Conservation (phyloP, 345 rosid species). For the Dovyalis caffra region DNA sequence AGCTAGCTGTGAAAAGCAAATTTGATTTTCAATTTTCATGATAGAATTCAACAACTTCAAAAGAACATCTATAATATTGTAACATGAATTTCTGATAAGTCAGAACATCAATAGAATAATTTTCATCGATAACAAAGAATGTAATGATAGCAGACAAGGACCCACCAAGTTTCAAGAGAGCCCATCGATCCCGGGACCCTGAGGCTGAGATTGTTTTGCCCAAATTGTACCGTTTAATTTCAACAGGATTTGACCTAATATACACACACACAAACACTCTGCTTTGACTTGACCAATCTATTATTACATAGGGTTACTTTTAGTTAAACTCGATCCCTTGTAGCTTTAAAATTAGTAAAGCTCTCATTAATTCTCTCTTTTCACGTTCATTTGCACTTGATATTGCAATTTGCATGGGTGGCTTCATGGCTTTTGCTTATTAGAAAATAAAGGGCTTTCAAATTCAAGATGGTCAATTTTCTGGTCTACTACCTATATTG, state of each 20-base stretch:
- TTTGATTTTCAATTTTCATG: not conserved
- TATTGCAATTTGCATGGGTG: constrained; percentile 15
- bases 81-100: constrained; percentile 9
- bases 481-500: too few relatives aligned
- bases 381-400: constrained; percentile 1
- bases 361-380: not conserved
- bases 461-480: too few relatives aligned
- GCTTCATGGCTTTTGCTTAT: constrained; percentile 16
- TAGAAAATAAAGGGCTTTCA: too few relatives aligned
- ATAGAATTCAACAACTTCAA: not conserved
- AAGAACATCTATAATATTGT: not conserved
- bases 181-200: not conserved
- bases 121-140: not conserved
- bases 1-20: not conserved
- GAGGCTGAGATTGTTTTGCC: not conserved
- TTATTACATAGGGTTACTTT: not conserved
- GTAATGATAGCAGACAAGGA: not conserved
- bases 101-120: not conserved
- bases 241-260: not conserved
- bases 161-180: constrained; percentile 3
- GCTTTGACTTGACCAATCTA: not conserved
- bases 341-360: not conserved
- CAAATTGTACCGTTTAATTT: not conserved
- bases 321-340: too few relatives aligned
- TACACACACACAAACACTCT: too few relatives aligned